Conservation (phyloP, 495 filamentous ascomycete species). For the Trichoderma parareesei region DNA sequence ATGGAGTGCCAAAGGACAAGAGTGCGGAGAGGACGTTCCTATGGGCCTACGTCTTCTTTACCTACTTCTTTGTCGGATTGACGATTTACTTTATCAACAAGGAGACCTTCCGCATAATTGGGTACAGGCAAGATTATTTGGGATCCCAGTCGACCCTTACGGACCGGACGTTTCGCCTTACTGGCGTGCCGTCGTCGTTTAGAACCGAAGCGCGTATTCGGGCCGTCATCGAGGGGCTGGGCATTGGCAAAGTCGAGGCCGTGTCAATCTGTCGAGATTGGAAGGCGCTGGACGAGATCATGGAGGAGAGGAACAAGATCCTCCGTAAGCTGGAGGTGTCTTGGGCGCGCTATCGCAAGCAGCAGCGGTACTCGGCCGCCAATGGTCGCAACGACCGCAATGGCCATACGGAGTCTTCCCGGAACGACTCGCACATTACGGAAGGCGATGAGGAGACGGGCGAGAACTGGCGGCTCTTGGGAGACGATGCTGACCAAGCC, state of each 20-base stretch:
- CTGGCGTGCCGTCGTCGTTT: constrained; percentile 76
- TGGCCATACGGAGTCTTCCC: not conserved
- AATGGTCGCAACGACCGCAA: constrained; percentile 1
- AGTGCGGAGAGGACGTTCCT: constrained; percentile 50
- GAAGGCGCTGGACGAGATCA: constrained; percentile 68
- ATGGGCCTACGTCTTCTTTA: constrained; percentile 90
- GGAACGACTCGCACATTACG: not conserved
- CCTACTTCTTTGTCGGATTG: constrained; percentile 80
- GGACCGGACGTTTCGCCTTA: constrained; percentile 84
- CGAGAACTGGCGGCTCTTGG: constrained; percentile 44
- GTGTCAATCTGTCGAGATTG: constrained; percentile 85
- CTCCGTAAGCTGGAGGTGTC: constrained; percentile 74
- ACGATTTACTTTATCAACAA: constrained; percentile 74
- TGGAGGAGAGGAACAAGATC: constrained; percentile 56
- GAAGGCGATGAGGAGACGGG: constrained; percentile 34
- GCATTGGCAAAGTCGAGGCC: constrained; percentile 87
- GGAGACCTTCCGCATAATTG: constrained; percentile 76
- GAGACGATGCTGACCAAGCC: constrained; percentile 32
- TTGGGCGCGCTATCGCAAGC: constrained; percentile 57
- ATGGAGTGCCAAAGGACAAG: constrained; percentile 21
- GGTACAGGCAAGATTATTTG: constrained; percentile 80
- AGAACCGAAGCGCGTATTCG: constrained; percentile 77
- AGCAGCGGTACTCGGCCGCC: not conserved
- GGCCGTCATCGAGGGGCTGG: constrained; percentile 75
- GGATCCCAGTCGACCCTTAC: constrained; percentile 90